These are phyloP conservation scores for Hypoxylon sp. DNA, from an alignment of 2,329 filamentous ascomycete genomes.

Conservation along the genomic window DNA sequence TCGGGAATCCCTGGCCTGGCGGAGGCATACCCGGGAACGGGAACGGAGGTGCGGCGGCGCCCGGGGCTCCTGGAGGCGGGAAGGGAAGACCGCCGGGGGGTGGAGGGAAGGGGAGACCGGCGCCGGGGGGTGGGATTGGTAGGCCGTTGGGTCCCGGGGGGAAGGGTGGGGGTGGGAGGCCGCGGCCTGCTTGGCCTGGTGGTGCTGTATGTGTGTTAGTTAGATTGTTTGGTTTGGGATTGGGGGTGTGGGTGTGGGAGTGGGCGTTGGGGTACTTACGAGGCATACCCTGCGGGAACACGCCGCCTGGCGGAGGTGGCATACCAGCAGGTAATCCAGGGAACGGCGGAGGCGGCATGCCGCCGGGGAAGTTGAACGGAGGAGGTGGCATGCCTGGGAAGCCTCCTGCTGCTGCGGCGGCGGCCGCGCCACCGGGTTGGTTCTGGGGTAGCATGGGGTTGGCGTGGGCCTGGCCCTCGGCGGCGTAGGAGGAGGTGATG, in stretches of 20 bases:
- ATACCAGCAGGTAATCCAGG: slow-evolving; percentile 61
- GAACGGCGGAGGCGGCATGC: slow-evolving; percentile 56
- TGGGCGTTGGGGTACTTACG: slow-evolving; percentile 62
- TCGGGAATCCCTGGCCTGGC: slow-evolving; percentile 57
- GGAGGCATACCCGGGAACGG: slow-evolving; percentile 63
- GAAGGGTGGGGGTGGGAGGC: slow-evolving; percentile 63
- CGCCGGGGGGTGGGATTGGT: slow-evolving; percentile 65
- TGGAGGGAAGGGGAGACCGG: slow-evolving; percentile 53
- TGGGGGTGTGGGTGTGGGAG: not conserved
- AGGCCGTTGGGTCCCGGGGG: slow-evolving; percentile 56
- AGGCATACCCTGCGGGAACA: slow-evolving; percentile 64
- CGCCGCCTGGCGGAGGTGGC: slow-evolving; percentile 71
- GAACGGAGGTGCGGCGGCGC: slow-evolving; percentile 64
- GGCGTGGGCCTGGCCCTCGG: slow-evolving; percentile 87
- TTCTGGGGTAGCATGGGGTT: slow-evolving; percentile 87
- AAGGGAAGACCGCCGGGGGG: slow-evolving; percentile 57
- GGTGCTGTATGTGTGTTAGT: slow-evolving; percentile 61
- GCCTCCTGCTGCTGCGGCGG: slow-evolving; percentile 45
- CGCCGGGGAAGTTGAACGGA: slow-evolving; percentile 75
- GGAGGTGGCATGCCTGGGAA: slow-evolving; percentile 60
- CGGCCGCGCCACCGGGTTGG: slow-evolving; percentile 67
- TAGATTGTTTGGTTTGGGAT: too few species aligned
- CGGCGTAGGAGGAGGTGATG: slow-evolving; percentile 95
- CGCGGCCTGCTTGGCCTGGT: slow-evolving; percentile 60
- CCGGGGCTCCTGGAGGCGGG: slow-evolving; percentile 56